Base-by-base conservation (phyloP, 2,329 filamentous ascomycete genomes). In the Curvularia spicifera region DNA sequence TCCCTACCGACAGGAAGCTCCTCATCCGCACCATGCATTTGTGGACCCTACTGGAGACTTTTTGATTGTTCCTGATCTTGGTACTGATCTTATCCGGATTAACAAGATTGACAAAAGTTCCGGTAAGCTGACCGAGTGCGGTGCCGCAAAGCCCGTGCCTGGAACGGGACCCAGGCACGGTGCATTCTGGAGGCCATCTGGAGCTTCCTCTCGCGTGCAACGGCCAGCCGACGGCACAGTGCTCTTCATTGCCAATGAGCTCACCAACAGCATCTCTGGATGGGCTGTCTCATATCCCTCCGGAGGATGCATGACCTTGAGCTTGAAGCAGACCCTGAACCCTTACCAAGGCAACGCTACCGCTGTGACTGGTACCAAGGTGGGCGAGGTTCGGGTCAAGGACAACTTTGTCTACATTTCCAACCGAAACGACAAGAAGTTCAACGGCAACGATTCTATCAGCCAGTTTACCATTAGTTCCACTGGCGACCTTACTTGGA, bases 161-260 rank as follows among this genome's bases (percentile, higher is more conserved):
- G 84, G 83, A 7, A 80, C 82, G 39, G 84, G 84, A 0, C 84
- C 84, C 0, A 79, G 84, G 29, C 84, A 86, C 68, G 82, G 78
- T 12, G 74, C 78, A 4, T 87, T 83, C 72, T 84, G 81, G 81
- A 73, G 73, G 13, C 70, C 73, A 37, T 26, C 64, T 3, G 55
- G 46, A 5, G 56, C 56, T 4, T 58, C 49, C 3, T 71, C 68
- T 7, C 65, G 69, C 13, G 56, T 69, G 9, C 59, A 63, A 44
- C 64, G 66, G 24, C 61, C 31, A n/a, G 61, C 65, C 26, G 59
- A 63, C 24, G 64, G 57, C 8, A 69, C 67, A 12, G 66, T 60
- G 13, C 70, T 76, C 7, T 76, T 74, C 57, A 61, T 73, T 26
- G 69, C 70, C 22, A 74, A 77, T 51, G 74, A 77, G 61, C 67